These are phyloP conservation scores for Phytopythium kandeliae DNA, from an alignment of 352 stramenopile species.

Conservation along the genomic window DNA sequence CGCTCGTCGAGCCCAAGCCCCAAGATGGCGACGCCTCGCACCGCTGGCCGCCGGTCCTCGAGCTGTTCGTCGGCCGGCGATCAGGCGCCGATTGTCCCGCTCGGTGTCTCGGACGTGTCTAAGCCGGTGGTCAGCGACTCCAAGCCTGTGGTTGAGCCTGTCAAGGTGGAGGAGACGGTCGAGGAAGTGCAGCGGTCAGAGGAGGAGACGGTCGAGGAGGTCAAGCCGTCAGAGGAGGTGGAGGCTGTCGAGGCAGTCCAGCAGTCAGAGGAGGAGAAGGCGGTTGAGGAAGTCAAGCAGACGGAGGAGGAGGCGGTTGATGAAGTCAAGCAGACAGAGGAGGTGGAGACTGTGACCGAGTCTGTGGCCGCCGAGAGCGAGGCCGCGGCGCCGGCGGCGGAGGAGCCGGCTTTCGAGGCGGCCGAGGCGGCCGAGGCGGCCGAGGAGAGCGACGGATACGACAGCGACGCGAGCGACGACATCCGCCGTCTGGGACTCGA, in stretches of 20 bases:
- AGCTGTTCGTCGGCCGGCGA: slow-evolving; percentile 6
- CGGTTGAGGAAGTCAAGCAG: background rate
- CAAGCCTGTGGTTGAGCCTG: background rate
- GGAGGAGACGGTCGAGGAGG: too few relatives aligned
- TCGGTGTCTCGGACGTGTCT: background rate
- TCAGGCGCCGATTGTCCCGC: slow-evolving; percentile 1
- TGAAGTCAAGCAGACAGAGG: background rate
- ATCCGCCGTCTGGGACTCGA: slow-evolving; percentile 10
- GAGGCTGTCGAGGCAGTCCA: slow-evolving; percentile 5
- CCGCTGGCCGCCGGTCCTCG: background rate
- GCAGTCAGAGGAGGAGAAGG: background rate
- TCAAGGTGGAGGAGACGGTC: background rate
- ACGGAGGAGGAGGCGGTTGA: slow-evolving; percentile 4
- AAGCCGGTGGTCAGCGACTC: background rate
- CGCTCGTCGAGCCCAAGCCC: background rate
- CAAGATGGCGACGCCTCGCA: background rate
- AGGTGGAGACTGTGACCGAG: slow-evolving; percentile 8
- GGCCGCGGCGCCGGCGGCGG: background rate
- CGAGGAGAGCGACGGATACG: slow-evolving; percentile 6
- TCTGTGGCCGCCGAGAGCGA: background rate
- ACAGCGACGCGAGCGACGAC: slow-evolving; percentile 5
- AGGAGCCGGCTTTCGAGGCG: slow-evolving; percentile 2
- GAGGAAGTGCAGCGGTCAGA: too few relatives aligned
- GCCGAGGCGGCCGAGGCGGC: slow-evolving; percentile 9
- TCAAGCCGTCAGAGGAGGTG: background rate